Evolutionary conservation across 352 stramenopile genomes (phyloP), one percentile per base, ranked within the genome.

Genomic region (Elongisporangium prolatum): DNA sequence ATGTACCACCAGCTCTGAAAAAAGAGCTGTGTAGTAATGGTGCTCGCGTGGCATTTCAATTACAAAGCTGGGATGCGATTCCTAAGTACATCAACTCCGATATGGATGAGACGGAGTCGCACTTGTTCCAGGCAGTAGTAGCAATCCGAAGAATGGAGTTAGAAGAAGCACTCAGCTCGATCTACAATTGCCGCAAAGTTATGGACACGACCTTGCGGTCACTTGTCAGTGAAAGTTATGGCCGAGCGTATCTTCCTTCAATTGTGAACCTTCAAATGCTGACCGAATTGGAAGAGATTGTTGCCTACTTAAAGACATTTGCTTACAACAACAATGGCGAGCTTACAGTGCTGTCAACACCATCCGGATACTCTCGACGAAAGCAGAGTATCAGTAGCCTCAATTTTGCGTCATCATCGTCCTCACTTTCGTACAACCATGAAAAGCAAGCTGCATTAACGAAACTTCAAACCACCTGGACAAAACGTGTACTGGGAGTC

Each of bases 251-350:
- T 67, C 74, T 89, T 55, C 91, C 88, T 34, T 96, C 93, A 44
- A 97, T 99, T 66, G 97, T 99, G 20, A 97, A 96, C 61, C 83
- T 99, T 52, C 97, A 99, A 74, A 97, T 97, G 68, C 84, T 99
- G 16, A 94, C 95, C 2, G 97, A 99, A 75, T 69, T 99, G 11
- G 88, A 97, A 60, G 88, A 97, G 62, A 92, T 97, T 40, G 75
- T 97, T 10, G 71, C 82, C 22, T 93, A 95, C 60, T 60, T 95
- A 55, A 87, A 90, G 63, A 83, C 69, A 44, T 90, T 89, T 65
- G 75, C 81, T 9, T 74, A 85, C 53, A 88, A 86, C 52, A 90
- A 89, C 66, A 91, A 91, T 20, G 84, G 80, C 16, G 81, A 93
- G 60, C 61, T 91, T 50, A 91, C 77, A 21, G 65, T 93, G 60